These are phyloP conservation scores for Phytophthora pinifolia DNA, from an alignment of 352 stramenopile genomes.

Conservation along the genomic window DNA sequence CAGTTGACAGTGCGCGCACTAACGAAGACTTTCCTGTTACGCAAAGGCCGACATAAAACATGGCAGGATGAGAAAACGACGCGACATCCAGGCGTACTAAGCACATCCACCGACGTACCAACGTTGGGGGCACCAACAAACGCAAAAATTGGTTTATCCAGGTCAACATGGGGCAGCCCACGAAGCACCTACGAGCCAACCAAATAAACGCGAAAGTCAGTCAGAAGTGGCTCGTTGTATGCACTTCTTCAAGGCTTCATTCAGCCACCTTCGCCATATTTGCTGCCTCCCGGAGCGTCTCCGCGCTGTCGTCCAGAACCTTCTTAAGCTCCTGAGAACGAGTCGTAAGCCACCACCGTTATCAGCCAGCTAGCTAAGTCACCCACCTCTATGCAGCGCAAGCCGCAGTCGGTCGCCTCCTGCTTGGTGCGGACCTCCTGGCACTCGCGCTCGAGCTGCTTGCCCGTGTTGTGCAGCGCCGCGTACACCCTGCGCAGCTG, in stretches of 20 bases:
- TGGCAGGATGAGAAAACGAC: not conserved
- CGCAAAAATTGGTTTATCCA: constrained; percentile 82
- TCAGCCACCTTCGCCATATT: constrained; percentile 59
- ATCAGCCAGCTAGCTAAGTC: not conserved
- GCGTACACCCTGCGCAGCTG: constrained; percentile 77
- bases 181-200: constrained; percentile 50
- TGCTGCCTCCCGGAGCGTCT: constrained; percentile 46
- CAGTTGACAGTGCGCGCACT: constrained; percentile 76
- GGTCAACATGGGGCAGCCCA: constrained; percentile 71
- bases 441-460: constrained; percentile 66
- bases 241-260: not conserved
- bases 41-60: not conserved
- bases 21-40: constrained; percentile 82
- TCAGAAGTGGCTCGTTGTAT: not conserved
- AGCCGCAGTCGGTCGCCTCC: constrained; percentile 70
- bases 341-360: not conserved
- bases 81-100: not conserved
- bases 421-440: constrained; percentile 77
- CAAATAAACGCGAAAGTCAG: not conserved
- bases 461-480: constrained; percentile 72
- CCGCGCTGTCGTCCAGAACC: constrained; percentile 44
- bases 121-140: constrained; percentile 87
- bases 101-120: constrained; percentile 37
- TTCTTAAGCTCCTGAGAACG: constrained; percentile 42
- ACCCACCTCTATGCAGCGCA: constrained; percentile 73